Percentiles rank a stretch among this genome's conserved stretches.
These are phyloP conservation scores for Phalaenopsis equestris DNA, from an alignment of 106 monocot species.

Conservation along the genomic window DNA sequence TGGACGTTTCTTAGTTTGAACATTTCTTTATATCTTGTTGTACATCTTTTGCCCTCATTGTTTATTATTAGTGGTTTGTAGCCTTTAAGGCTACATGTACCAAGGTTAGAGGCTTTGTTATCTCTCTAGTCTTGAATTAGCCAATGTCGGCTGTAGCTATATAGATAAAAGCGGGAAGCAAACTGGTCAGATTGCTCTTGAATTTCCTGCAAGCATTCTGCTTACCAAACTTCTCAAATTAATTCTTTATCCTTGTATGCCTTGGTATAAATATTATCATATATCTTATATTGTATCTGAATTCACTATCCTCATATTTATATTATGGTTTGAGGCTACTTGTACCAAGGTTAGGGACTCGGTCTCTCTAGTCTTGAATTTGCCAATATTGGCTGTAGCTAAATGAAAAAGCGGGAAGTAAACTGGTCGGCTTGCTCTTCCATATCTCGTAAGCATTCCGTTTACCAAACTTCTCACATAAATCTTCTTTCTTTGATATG, in stretches of 20 bases:
- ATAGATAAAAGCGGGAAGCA: neutral
- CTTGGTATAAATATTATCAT: neutral
- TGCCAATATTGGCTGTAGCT: neutral
- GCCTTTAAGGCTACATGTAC: neutral
- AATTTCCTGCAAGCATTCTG: neutral
- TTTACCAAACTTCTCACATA: neutral
- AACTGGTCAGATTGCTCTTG: neutral
- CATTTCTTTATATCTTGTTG: too few relatives aligned
- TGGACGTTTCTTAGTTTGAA: too few relatives aligned
- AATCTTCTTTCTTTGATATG: too few relatives aligned
- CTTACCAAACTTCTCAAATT: too few relatives aligned
- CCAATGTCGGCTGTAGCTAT: neutral
- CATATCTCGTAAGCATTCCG: neutral
- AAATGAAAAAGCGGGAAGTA: neutral
- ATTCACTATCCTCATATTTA: neutral
- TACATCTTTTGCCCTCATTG: neutral
- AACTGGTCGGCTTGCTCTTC: slow-evolving; percentile 1
- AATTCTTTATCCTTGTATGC: too few relatives aligned
- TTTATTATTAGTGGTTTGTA: neutral
- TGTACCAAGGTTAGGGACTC: neutral
- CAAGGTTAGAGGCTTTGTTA: neutral
- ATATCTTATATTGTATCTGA: neutral
- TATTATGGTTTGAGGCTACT: neutral
- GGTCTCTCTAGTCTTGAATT: neutral
- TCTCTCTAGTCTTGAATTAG: neutral